Base-by-base conservation (phyloP, 2,329 filamentous ascomycete species). In the Monilinia vaccinii-corymbosi region DNA sequence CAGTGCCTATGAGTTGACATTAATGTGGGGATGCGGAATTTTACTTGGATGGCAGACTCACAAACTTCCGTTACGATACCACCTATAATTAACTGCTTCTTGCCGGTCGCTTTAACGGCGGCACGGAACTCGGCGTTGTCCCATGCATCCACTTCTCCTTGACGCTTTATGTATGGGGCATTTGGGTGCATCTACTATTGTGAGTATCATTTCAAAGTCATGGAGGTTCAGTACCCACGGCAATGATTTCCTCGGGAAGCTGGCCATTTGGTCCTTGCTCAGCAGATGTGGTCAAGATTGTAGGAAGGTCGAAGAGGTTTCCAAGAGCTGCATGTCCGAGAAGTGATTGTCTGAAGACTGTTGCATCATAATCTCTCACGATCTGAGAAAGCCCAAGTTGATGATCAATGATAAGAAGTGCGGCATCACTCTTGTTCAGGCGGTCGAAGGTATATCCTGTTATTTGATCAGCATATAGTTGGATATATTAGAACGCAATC, bases 91-190 rank as follows among this genome's bases (percentile, higher is more conserved):
- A 91, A 76, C 71, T 91, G 88, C 34, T 78, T 83, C 71, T 83
- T 85, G 61, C 81, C 81, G 4, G 85, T 81, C 1, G 85, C 85
- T 64, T 78, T 74, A 62, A 91, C 38, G 7, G 88, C 87, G 1
- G 76, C 76, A 40, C 80, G 79, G 75, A 91, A 90, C 0, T 87
- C 81, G 3, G 78, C 66, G 66, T 89, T 90, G 70, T 91, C 88
- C 88, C 86, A 90, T 3, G 88, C 87, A 69, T 90, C 81, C 68
- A 91, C 86, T 69, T 91, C 85, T 44, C 88, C 87, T 62, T 86
- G 79, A 40, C 88, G 83, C 66, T 79, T 77, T 69, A 91, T 81
- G 13, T 89, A 75, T 0, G 87, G 81, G 0, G 84, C 82, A 49
- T 81, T 74, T 31, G 87, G 87, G 69, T 88, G 85, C 81, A 85